Conservation (phyloP, 177 flowering plant species). For the Tripterygium wilfordii region DNA sequence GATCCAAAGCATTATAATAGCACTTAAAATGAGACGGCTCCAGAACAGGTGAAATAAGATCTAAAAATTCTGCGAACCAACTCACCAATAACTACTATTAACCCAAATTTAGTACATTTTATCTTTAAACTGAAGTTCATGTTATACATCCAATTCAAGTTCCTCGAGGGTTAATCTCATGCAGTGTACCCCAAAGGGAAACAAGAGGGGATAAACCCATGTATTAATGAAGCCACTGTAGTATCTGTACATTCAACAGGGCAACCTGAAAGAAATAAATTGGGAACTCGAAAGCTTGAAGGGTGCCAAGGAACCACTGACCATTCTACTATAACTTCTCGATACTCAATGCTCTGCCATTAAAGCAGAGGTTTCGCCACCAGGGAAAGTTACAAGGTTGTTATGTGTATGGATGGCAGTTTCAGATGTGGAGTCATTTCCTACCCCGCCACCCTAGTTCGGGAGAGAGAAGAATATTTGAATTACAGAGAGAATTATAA, state of each 20-base stretch:
- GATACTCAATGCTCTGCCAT: conserved; percentile 10
- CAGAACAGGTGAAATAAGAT: no score
- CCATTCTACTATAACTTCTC: not conserved
- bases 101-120: no score
- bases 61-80: no score
- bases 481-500: no score
- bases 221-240: conserved; percentile 14
- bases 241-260: conserved; percentile 18
- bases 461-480: not conserved
- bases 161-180: no score
- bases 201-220: conserved; percentile 11
- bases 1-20: no score
- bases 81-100: no score
- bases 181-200: not conserved
- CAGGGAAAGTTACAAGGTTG: conserved; percentile 15
- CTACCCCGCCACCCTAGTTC: conserved; percentile 18
- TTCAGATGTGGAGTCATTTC: conserved; percentile 17
- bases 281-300: conserved; percentile 12
- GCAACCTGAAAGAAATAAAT: conserved; percentile 3
- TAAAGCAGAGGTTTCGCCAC: conserved; percentile 13
- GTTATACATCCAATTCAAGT: no score
- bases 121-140: no score
- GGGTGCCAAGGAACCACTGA: conserved; percentile 4
- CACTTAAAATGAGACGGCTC: no score
- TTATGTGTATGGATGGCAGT: conserved; percentile 5